A percentile compares a stretch with the other conserved stretches of the same genome.
These are phyloP conservation scores for Ballota nigra DNA, from an alignment of 257 asterid species.

Conservation along the genomic window DNA sequence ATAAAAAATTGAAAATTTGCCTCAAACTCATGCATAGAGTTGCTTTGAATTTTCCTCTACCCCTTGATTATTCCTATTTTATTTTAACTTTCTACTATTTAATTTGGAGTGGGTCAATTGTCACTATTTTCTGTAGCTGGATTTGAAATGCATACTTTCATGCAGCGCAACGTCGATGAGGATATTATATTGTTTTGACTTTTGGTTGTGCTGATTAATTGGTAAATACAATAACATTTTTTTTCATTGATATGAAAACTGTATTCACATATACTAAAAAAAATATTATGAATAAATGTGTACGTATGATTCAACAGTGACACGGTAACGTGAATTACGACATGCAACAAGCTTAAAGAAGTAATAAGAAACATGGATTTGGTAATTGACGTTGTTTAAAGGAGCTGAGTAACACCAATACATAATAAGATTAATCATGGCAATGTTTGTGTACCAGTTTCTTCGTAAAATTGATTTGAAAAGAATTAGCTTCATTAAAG, in stretches of 20 bases:
- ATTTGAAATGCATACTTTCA: neutral
- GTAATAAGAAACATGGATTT: conserved; percentile 1
- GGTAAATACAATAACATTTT: too few relatives aligned
- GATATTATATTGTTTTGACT: neutral
- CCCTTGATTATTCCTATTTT: too few relatives aligned
- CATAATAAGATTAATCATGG: neutral
- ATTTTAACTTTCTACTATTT: too few relatives aligned
- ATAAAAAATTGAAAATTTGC: neutral
- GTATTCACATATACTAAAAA: too few relatives aligned
- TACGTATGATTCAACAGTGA: too few relatives aligned
- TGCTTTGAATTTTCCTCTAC: too few relatives aligned
- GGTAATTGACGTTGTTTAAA: conserved; percentile 18
- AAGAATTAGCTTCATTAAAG: too few relatives aligned
- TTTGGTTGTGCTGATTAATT: neutral
- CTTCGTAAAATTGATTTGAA: too few relatives aligned
- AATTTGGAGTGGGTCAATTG: neutral
- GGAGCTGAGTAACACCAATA: neutral
- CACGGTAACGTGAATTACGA: neutral
- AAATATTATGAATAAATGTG: too few relatives aligned
- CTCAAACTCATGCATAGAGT: neutral
- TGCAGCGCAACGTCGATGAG: neutral
- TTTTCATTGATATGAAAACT: too few relatives aligned
- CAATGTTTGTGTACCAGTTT: too few relatives aligned
- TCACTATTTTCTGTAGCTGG: neutral
- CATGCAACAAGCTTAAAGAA: neutral